Percentiles rank a stretch among this genome's conserved stretches.
Evolutionary conservation across 164 flowering plant species (phyloP).

Genomic region (Berberis vulgaris): DNA sequence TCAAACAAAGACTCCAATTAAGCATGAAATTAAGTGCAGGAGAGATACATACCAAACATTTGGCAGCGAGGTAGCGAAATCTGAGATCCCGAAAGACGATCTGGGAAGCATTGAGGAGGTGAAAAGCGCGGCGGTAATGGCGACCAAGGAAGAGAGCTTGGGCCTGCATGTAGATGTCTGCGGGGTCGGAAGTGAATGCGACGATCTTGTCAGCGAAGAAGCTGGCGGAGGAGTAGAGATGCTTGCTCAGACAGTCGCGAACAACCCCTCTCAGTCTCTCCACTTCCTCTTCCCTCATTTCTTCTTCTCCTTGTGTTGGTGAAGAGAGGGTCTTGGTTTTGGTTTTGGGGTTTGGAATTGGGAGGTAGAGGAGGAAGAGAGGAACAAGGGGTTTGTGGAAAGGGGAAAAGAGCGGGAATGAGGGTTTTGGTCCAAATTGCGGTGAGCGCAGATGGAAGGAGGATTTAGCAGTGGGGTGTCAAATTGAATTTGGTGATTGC

Average conservation of each 20-base stretch:
- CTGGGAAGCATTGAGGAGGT: slow-evolving; percentile 82
- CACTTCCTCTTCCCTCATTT: slow-evolving; percentile 48
- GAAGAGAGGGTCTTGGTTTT: no score
- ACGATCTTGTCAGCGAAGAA: slow-evolving; percentile 98
- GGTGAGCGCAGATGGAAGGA: no score
- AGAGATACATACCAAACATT: slow-evolving; percentile 58
- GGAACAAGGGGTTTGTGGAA: no score
- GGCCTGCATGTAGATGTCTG: slow-evolving; percentile 95
- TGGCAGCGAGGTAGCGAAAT: slow-evolving; percentile 95
- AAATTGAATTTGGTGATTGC: no score
- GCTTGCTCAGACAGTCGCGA: slow-evolving; percentile 93
- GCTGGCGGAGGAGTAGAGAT: slow-evolving; percentile 92
- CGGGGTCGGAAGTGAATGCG: slow-evolving; percentile 83
- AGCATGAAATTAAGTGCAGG: background rate
- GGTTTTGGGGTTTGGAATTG: no score
- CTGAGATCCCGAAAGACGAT: slow-evolving; percentile 85
- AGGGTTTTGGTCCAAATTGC: no score
- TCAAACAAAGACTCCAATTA: slow-evolving; percentile 1
- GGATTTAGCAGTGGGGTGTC: no score
- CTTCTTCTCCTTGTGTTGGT: background rate
- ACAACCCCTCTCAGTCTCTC: slow-evolving; percentile 90
- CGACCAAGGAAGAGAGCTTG: slow-evolving; percentile 55
- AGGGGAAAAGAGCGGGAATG: no score
- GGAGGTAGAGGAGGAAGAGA: no score
- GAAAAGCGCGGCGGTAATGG: slow-evolving; percentile 31